These are phyloP conservation scores for Crithidia bombi DNA, from an alignment of 208 protist species.

Conservation along the genomic window DNA sequence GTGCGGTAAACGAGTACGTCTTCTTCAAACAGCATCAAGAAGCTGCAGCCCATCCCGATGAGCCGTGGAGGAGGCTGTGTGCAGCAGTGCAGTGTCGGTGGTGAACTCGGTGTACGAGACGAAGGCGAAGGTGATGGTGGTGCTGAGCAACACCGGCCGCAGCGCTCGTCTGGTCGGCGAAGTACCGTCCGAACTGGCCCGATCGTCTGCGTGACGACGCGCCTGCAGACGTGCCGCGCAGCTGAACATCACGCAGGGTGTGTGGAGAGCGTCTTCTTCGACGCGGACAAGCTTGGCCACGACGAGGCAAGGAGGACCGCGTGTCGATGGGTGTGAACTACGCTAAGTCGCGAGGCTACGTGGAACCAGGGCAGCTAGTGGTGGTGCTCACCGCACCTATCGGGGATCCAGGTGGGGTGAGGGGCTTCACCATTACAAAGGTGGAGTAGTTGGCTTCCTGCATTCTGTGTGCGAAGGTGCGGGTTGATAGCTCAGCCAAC, in stretches of 20 bases:
- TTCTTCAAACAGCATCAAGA: slow-evolving; percentile 89
- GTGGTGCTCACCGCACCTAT: neutral
- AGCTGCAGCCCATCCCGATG: slow-evolving; percentile 83
- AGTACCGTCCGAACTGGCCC: slow-evolving; percentile 96
- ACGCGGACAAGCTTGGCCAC: slow-evolving; percentile 58
- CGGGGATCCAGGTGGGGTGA: neutral
- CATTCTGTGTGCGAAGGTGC: neutral
- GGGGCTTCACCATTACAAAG: neutral
- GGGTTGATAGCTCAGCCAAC: too few relatives aligned
- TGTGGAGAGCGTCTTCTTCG: slow-evolving; percentile 85
- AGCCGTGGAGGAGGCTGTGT: slow-evolving; percentile 92
- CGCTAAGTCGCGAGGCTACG: slow-evolving; percentile 64
- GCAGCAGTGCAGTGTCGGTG: slow-evolving; percentile 91
- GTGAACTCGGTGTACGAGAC: slow-evolving; percentile 95
- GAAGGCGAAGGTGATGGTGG: slow-evolving; percentile 89
- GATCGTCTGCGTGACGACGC: slow-evolving; percentile 93
- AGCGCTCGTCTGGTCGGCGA: slow-evolving; percentile 95
- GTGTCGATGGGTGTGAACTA: slow-evolving; percentile 66
- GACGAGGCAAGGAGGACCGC: slow-evolving; percentile 79
- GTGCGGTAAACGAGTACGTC: slow-evolving; percentile 73
- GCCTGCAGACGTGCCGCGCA: slow-evolving; percentile 86
- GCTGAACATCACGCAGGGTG: slow-evolving; percentile 77
- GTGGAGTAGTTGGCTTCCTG: neutral
- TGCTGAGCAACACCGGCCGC: slow-evolving; percentile 92
- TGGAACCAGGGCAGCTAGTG: neutral